Percentiles rank a stretch among this genome's conserved stretches.
phyloP scores from a whole-genome alignment of 2,329 filamentous ascomycete genomes.

The Xylariaceae sp. region DNA sequence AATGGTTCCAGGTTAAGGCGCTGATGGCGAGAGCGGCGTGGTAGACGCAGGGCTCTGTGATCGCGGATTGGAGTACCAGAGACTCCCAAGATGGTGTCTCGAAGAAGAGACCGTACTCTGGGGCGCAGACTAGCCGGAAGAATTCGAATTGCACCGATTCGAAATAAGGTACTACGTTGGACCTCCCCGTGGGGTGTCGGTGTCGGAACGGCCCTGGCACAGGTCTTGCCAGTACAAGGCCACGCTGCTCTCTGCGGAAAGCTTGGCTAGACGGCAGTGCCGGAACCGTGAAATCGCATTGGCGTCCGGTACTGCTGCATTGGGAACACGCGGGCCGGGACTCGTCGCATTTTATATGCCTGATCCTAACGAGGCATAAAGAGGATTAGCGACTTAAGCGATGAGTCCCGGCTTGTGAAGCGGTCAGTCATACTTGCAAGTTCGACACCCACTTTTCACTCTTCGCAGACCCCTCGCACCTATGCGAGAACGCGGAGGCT shows the following conservation, averaged over 20 bases:
- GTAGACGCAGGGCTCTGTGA: slow-evolving; percentile 8
- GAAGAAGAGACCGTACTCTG: slow-evolving; percentile 6
- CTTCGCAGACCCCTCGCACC: slow-evolving; percentile 8
- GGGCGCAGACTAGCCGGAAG: slow-evolving; percentile 6
- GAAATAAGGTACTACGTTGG: not conserved
- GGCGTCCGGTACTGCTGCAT: slow-evolving; percentile 8
- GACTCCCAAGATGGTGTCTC: not conserved
- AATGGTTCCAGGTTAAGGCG: not conserved
- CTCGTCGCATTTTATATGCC: slow-evolving; percentile 18
- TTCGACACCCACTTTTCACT: slow-evolving; percentile 6
- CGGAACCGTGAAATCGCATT: slow-evolving; percentile 11
- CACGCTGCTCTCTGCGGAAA: not conserved
- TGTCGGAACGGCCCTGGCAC: not conserved
- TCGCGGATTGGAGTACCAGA: not conserved
- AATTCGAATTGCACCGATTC: slow-evolving; percentile 10
- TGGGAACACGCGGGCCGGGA: slow-evolving; percentile 4
- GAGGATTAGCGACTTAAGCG: not conserved
- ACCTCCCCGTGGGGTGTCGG: not conserved
- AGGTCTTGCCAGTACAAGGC: not conserved
- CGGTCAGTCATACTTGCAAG: slow-evolving; percentile 10
- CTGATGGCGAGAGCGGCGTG: slow-evolving; percentile 8
- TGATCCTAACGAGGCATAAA: not conserved
- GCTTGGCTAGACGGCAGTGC: not conserved
- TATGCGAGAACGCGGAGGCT: not conserved
- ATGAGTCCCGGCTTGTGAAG: not conserved